phyloP scores from a whole-genome alignment of 768 basidiomycete species.

The Chiua virens region DNA sequence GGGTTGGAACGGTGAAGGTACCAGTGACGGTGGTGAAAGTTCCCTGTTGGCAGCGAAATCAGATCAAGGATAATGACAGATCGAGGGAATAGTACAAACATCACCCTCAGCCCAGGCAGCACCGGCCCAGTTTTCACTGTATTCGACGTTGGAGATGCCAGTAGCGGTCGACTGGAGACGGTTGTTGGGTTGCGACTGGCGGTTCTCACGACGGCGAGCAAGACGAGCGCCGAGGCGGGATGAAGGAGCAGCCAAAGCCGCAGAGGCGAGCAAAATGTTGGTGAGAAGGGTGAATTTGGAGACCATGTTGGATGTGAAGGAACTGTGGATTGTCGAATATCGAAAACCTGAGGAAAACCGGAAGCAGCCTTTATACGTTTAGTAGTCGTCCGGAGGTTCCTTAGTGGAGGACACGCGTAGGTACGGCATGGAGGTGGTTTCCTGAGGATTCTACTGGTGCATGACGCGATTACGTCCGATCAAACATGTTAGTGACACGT shows the following conservation, averaged over 20 bases:
- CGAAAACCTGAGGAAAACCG: background rate
- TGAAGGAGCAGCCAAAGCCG: no score
- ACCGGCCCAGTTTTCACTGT: constrained; percentile 15
- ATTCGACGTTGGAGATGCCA: constrained; percentile 5
- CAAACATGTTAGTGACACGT: no score
- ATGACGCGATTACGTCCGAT: background rate
- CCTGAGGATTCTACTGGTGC: background rate
- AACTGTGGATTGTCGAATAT: background rate
- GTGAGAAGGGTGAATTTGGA: constrained; percentile 15
- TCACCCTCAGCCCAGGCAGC: constrained; percentile 4
- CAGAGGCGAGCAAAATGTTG: no score
- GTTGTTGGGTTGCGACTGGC: constrained; percentile 4
- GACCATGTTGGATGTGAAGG: constrained; percentile 13
- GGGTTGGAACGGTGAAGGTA: constrained; percentile 22
- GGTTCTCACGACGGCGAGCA: no score
- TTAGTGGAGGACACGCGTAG: background rate
- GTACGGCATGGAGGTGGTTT: background rate
- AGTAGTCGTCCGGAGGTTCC: background rate
- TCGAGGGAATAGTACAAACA: constrained; percentile 3
- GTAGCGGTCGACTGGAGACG: background rate
- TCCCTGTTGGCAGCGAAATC: background rate
- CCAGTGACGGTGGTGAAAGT: constrained; percentile 11
- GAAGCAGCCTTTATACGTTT: constrained; percentile 12
- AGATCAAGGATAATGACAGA: background rate
- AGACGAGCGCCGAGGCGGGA: no score